Conservation (phyloP, 768 basidiomycete genomes). For the Mycena vulgaris region DNA sequence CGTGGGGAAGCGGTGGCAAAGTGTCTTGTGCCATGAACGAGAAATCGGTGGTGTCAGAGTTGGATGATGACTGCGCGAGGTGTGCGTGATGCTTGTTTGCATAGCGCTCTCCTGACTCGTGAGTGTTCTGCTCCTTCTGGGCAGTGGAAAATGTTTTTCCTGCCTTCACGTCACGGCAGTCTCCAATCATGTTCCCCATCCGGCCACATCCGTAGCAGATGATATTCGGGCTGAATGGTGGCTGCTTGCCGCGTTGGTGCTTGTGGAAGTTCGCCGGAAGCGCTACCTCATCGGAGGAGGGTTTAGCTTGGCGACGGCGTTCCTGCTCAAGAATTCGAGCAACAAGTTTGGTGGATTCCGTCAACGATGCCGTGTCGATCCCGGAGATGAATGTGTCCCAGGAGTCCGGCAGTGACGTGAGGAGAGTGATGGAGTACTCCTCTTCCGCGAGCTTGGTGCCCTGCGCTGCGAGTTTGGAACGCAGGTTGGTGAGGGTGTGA, state of each 20-base stretch:
- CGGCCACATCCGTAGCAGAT: conserved; percentile 22
- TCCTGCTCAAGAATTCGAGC: conserved; percentile 37
- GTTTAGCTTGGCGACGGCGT: no score
- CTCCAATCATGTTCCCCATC: conserved; percentile 4
- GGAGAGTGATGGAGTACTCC: no score
- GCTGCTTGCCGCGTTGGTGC: neutral
- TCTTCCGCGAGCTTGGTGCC: no score
- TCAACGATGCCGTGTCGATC: conserved; percentile 35
- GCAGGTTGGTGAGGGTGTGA: no score
- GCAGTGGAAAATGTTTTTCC: conserved; percentile 19
- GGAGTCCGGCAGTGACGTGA: no score
- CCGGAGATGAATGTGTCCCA: neutral
- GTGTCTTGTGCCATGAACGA: conserved; percentile 20
- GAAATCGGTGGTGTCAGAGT: conserved; percentile 6
- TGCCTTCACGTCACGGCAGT: no score
- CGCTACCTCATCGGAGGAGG: no score
- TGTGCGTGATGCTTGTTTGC: conserved; percentile 5
- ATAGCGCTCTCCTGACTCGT: neutral
- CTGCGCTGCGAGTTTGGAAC: no score
- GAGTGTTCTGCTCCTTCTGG: conserved; percentile 15
- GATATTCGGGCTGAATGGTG: conserved; percentile 3
- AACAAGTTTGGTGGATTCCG: conserved; percentile 37
- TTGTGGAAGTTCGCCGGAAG: conserved; percentile 1
- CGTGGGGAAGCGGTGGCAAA: neutral
- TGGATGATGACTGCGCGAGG: conserved; percentile 10